phyloP scores from a whole-genome alignment of 495 filamentous ascomycete genomes.

The Alectoria sarmentosa region DNA sequence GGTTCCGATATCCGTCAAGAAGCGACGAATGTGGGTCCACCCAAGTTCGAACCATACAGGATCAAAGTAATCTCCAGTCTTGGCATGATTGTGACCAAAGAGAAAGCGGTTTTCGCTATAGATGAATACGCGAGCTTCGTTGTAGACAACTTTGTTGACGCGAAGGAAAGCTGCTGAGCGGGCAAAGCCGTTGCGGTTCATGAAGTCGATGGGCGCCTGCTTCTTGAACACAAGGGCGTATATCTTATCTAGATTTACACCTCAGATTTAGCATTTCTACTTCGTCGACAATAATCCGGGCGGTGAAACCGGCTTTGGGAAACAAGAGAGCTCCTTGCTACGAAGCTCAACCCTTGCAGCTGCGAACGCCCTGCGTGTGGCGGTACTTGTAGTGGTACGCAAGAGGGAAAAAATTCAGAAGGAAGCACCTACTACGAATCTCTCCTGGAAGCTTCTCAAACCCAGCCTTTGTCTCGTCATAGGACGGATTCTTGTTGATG shows the following conservation, averaged over 20 bases:
- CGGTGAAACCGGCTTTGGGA: background rate
- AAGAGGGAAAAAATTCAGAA: background rate
- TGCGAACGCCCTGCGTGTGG: background rate
- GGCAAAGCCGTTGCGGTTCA: conserved; percentile 24
- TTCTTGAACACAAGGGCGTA: conserved; percentile 30
- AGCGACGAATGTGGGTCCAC: conserved; percentile 18
- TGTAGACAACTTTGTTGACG: conserved; percentile 30
- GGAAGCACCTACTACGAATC: conserved; percentile 25
- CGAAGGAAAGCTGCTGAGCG: conserved; percentile 31
- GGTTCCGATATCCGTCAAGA: conserved; percentile 21
- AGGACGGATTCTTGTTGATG: conserved; percentile 8
- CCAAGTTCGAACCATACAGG: conserved; percentile 18
- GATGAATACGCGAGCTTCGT: conserved; percentile 31
- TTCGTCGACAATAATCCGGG: too few relatives aligned
- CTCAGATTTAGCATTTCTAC: background rate
- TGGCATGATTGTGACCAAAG: conserved; percentile 24
- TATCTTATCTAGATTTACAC: conserved; percentile 23
- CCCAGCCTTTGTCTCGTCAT: conserved; percentile 23
- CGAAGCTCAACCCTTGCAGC: background rate
- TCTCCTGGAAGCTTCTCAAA: conserved; percentile 34
- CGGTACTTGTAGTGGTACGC: background rate
- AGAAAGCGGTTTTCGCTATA: conserved; percentile 35
- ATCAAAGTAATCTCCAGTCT: conserved; percentile 10
- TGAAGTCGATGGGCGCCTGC: conserved; percentile 24
- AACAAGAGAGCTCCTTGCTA: background rate